Base-by-base conservation (phyloP, 306 rosid genomes). In the Bauhinia variegata region DNA sequence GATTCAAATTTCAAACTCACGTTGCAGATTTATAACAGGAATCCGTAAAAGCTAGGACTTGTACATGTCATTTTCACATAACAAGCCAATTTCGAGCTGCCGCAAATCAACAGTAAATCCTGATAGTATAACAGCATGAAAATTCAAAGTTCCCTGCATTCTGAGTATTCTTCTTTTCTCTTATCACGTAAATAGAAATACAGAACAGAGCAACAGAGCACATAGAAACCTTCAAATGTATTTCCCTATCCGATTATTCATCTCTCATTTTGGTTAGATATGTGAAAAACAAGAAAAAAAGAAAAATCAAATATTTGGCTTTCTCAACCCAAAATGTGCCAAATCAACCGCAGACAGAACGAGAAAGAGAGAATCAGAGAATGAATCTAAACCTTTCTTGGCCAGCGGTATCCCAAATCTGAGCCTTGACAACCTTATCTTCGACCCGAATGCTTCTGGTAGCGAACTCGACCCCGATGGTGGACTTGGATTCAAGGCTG, bases 401-500 rank as follows among this genome's bases (percentile, higher is more conserved):
- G 30, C 96, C 96, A 50, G 96, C 96, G 61, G 95, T 89, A 70
- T 89, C 96, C 96, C 96, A 89, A 79, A 89, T 87, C 93, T 89
- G 96, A 67, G 96, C 95, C 84, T 89, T 89, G 73, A 89, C 75
- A 42, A 89, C 84, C 89, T 89, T 89, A 31, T 89, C 95, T 67
- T 85, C 95, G 0, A 89, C 96, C 47, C 60, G 76, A 69, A 87
- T 85, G 80, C 96, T 89, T 80, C 91, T 78, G 74, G 96, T 90
- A 9, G 96, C 96, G 74, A 90, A 90, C 63, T 90, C 96, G 51
- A 89, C 96, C 23, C 96, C 96, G 55, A 90, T 90, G 76, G 96
- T 87, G 77, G 96, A 90, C 70, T 85, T 87, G 2, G 95, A 87
- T 80, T 85, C 88, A 4, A 82, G 84, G 79, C 96, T 81, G 51